These are phyloP conservation scores for Serendipita sp. DNA, from an alignment of 768 basidiomycete species.

Conservation along the genomic window DNA sequence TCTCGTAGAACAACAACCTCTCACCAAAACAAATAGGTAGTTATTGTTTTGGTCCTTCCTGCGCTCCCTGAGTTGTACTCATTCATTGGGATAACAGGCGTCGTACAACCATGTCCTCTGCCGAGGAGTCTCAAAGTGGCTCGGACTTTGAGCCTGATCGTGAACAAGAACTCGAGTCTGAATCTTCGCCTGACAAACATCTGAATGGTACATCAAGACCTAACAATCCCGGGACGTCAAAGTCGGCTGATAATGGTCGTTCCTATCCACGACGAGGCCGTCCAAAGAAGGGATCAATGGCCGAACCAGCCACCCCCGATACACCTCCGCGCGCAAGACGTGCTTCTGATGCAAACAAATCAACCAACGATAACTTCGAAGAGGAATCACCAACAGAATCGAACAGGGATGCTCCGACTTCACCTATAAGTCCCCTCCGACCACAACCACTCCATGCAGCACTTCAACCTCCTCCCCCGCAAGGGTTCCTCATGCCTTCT, in stretches of 20 bases:
- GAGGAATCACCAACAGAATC: background rate
- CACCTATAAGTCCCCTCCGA: background rate
- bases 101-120: background rate
- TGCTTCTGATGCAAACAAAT: background rate
- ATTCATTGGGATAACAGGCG: background rate
- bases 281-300: background rate
- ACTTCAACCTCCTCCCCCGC: background rate
- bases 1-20: too few species aligned
- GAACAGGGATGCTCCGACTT: background rate
- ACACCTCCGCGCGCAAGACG: background rate
- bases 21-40: too few species aligned
- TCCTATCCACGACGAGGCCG: background rate
- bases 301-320: background rate
- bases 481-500: background rate
- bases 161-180: background rate
- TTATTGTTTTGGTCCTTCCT: too few species aligned
- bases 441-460: background rate
- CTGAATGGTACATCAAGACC: background rate
- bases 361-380: background rate
- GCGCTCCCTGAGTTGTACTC: too few species aligned
- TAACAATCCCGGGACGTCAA: background rate
- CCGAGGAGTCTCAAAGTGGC: background rate
- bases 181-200: background rate
- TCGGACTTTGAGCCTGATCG: constrained; percentile 3
- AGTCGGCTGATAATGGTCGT: background rate